phyloP scores from a whole-genome alignment of 225 moss, liverwort and hornwort genomes.

The Rhytidiadelphus loreus region DNA sequence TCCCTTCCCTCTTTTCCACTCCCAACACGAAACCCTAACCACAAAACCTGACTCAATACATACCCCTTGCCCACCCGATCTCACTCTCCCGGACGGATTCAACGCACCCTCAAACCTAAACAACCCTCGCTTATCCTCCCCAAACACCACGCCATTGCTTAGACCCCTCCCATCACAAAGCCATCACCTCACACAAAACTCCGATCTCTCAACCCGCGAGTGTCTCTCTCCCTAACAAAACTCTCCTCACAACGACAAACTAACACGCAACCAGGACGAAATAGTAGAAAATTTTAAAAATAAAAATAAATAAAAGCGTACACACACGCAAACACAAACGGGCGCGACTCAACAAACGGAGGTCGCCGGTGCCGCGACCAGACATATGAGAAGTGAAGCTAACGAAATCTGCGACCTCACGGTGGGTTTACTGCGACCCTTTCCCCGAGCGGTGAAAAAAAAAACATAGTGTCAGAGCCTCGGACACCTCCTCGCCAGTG shows the following conservation, averaged over 20 bases:
- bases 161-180: not conserved
- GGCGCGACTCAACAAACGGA: not conserved
- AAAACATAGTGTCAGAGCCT: too few species aligned
- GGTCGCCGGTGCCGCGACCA: not conserved
- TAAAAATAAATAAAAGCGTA: not conserved
- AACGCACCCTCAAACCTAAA: not conserved
- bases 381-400: not conserved
- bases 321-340: not conserved
- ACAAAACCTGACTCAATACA: not conserved
- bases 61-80: not conserved
- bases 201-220: not conserved
- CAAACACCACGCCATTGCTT: not conserved
- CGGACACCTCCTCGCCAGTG: too few species aligned
- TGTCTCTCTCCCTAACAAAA: not conserved
- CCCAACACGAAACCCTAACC: slow-evolving; percentile 13
- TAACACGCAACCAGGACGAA: not conserved
- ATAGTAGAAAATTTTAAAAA: not conserved
- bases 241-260: not conserved
- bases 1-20: not conserved
- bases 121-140: not conserved
- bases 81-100: not conserved
- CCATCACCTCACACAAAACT: not conserved
- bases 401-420: too few species aligned
- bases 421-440: too few species aligned
- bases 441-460: too few species aligned